Percentiles rank a stretch among this genome's conserved stretches.
Conservation (phyloP, 2,329 filamentous ascomycete species). For the Sarocladiaceae sp. region DNA sequence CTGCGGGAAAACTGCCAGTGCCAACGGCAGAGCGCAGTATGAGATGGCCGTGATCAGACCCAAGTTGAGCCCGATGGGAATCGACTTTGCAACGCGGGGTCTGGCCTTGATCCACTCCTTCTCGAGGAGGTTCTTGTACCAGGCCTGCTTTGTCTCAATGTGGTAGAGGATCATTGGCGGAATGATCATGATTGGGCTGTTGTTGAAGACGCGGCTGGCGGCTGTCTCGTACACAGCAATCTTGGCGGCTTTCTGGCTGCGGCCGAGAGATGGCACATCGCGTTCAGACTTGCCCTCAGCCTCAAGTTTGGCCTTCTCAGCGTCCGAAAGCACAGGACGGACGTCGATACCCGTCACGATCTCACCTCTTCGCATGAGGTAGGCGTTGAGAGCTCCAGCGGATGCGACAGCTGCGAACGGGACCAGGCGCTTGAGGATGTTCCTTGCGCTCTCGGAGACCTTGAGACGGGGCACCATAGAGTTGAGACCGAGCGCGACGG, state of each 20-base stretch:
- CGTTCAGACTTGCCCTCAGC: constrained; percentile 55
- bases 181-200: constrained; percentile 94
- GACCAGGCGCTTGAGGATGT: constrained; percentile 78
- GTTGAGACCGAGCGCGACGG: constrained; percentile 88
- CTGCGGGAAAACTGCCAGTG: constrained; percentile 88
- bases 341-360: constrained; percentile 90
- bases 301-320: constrained; percentile 54
- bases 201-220: constrained; percentile 83
- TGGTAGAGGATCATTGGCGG: constrained; percentile 80
- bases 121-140: constrained; percentile 38
- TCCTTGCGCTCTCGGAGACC: constrained; percentile 67
- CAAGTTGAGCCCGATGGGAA: constrained; percentile 75
- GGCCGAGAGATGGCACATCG: constrained; percentile 68
- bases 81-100: constrained; percentile 51
- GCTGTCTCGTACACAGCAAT: constrained; percentile 92
- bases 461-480: constrained; percentile 80
- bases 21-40: constrained; percentile 81
- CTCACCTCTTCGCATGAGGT: constrained; percentile 95
- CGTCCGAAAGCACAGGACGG: constrained; percentile 70
- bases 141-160: constrained; percentile 54
- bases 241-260: constrained; percentile 79
- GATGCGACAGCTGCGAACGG: constrained; percentile 93
- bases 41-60: constrained; percentile 81
- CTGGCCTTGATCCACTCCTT: constrained; percentile 73
- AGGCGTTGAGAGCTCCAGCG: constrained; percentile 88